A percentile compares a stretch with the other conserved stretches of the same genome.
These are phyloP conservation scores for Chaetomiaceae sp. DNA, from an alignment of 2,329 filamentous ascomycete genomes.

Conservation along the genomic window DNA sequence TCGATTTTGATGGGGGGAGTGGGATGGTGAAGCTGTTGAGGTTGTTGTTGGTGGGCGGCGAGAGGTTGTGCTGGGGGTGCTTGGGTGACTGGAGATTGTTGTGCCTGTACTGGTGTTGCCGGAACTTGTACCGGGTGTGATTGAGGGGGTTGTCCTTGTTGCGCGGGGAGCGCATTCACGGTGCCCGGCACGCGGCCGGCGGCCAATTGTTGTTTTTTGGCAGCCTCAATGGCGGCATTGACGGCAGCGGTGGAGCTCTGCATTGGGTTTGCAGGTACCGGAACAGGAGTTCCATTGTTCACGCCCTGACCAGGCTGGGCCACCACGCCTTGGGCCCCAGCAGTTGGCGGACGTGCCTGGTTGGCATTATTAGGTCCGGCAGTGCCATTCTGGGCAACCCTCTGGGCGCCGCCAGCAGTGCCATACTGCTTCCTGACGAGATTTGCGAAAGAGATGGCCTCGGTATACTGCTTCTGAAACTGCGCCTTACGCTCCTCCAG, in stretches of 20 bases:
- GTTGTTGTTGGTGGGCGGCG: slow-evolving; percentile 24
- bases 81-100: slow-evolving; percentile 19
- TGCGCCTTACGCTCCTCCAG: slow-evolving; percentile 41
- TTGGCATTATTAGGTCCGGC: slow-evolving; percentile 15
- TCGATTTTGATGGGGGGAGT: slow-evolving; percentile 36
- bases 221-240: slow-evolving; percentile 42
- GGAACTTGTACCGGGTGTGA: slow-evolving; percentile 15
- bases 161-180: slow-evolving; percentile 19
- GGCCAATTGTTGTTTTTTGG: slow-evolving; percentile 40
- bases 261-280: slow-evolving; percentile 20
- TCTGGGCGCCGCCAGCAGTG: slow-evolving; percentile 26
- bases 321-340: slow-evolving; percentile 9
- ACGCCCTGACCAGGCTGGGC: slow-evolving; percentile 12
- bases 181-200: slow-evolving; percentile 25
- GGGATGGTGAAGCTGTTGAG: slow-evolving; percentile 27
- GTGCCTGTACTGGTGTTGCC: slow-evolving; percentile 19
- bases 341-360: slow-evolving; percentile 15
- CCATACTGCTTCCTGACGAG: slow-evolving; percentile 44
- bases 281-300: slow-evolving; percentile 25
- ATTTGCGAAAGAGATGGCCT: slow-evolving; percentile 46
- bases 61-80: slow-evolving; percentile 9
- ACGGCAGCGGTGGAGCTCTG: slow-evolving; percentile 34
- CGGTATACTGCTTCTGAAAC: slow-evolving; percentile 41
- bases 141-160: slow-evolving; percentile 20
- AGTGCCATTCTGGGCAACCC: slow-evolving; percentile 20